Base-by-base conservation (phyloP, 805 yeast species). In the Teunomyces barrocoloradensis region DNA sequence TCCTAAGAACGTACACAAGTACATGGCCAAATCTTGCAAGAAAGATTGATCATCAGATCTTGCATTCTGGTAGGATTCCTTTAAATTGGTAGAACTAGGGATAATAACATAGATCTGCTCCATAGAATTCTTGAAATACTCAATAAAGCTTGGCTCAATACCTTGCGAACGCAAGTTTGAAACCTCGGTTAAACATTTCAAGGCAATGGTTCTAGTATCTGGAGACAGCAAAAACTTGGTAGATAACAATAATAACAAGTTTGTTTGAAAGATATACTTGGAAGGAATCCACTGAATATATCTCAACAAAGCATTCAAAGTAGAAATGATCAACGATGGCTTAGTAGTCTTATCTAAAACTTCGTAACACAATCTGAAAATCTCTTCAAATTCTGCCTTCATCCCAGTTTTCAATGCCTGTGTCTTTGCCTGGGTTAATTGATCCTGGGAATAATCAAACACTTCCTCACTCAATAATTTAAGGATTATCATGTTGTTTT, bases 371-470 rank as follows among this genome's bases (percentile, higher is more conserved):
- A 95, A 78, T 62, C 87, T 87, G 73, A 90, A 94, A 58, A 94
- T 91, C 64, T 89, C 96, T 56, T 90, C 87, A 60, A 94, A 94
- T 68, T 94, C 98, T 46, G 85, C 84, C 55, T 87, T 79, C 88
- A 94, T 84, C 57, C 89, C 87, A 42, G 79, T 74, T 66, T 89
- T 94, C 64, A 94, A 79, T 50, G 81, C 80, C 58, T 84, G 80
- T 5, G 96, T 88, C 69, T 92, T 92, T 5, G 96, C 96, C 68
- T 89, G 97, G 38, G 99, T 94, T 88, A 94, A 85, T 64, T 89
- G 96, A 54, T 91, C 97, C 43, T 90, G 89, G n/a, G 95, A 84
- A 64, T 77, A 94, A 69, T 94, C 98, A 64, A 92, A 94, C 15
- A 94, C 95, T 69, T 94, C 99, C 71, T 94, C 99, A 44, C 95